A percentile compares a stretch with the other conserved stretches of the same genome.
phyloP scores from a whole-genome alignment of 2,329 filamentous ascomycete genomes.

The Paecilomyces sp. region DNA sequence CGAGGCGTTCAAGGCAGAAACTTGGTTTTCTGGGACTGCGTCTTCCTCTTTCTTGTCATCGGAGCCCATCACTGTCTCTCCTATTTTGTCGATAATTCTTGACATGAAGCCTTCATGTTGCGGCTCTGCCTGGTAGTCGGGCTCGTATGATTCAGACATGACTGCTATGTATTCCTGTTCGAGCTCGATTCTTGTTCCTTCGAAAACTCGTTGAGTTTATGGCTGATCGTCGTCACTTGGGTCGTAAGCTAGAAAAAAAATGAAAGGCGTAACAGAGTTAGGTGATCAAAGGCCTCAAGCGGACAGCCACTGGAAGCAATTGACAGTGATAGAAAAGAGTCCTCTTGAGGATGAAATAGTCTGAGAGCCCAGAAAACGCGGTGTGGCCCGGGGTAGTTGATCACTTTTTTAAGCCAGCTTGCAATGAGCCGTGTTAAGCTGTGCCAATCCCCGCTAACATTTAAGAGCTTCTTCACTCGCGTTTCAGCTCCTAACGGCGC shows the following conservation, averaged over 20 bases:
- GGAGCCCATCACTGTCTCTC: conserved; percentile 44
- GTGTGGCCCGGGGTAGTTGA: not conserved
- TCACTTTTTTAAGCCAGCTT: not conserved
- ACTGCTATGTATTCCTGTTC: not conserved
- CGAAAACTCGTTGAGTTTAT: not conserved
- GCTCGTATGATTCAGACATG: conserved; percentile 40
- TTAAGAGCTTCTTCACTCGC: not conserved
- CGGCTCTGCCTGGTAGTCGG: conserved; percentile 22
- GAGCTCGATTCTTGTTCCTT: not conserved
- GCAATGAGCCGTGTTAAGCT: not conserved
- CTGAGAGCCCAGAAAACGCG: not conserved
- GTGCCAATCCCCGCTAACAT: not conserved
- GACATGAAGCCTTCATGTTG: conserved; percentile 31
- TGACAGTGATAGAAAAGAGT: not conserved
- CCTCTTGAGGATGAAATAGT: not conserved
- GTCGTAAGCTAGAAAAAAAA: not conserved
- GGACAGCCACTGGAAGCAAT: not conserved
- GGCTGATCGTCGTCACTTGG: not conserved
- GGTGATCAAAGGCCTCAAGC: not conserved
- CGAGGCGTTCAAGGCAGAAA: conserved; percentile 29
- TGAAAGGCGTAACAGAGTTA: not conserved
- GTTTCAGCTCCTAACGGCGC: not conserved
- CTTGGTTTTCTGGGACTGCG: conserved; percentile 39
- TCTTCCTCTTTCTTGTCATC: conserved; percentile 43
- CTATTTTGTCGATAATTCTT: conserved; percentile 49